These are phyloP conservation scores for Aspergillus ellipticus DNA, from an alignment of 495 filamentous ascomycete species.

Conservation along the genomic window DNA sequence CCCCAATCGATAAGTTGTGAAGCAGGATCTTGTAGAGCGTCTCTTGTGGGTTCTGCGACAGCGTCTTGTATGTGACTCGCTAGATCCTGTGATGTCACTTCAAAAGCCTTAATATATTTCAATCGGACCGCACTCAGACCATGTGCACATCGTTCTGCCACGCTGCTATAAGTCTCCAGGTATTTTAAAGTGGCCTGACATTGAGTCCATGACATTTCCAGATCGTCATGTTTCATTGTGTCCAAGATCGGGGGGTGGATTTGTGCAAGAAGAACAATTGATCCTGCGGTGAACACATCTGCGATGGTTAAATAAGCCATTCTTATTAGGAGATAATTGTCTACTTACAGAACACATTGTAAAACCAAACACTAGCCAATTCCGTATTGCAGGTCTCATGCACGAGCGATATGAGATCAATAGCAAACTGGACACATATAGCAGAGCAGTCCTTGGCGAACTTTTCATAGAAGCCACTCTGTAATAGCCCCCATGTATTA, in stretches of 20 bases:
- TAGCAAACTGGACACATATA: too few relatives aligned
- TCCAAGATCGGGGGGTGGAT: neutral
- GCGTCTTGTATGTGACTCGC: too few relatives aligned
- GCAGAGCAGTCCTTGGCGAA: too few relatives aligned
- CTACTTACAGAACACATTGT: constrained; percentile 18
- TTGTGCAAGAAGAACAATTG: constrained; percentile 2
- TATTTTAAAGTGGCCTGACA: neutral
- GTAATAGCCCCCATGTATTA: too few relatives aligned
- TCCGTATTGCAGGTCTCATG: too few relatives aligned
- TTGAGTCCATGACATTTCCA: constrained; percentile 1
- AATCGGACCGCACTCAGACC: neutral
- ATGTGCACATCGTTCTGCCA: neutral
- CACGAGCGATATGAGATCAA: too few relatives aligned
- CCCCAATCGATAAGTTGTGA: too few relatives aligned
- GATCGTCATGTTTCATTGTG: neutral
- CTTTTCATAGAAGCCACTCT: too few relatives aligned
- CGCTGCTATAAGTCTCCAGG: neutral
- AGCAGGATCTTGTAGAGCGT: too few relatives aligned
- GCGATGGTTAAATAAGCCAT: neutral
- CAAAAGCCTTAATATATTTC: neutral
- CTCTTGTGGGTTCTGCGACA: too few relatives aligned
- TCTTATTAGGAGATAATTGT: neutral
- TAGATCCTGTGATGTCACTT: too few relatives aligned
- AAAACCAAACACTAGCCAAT: constrained; percentile 16
- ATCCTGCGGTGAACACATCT: constrained; percentile 16